Conservation (phyloP, 2,329 filamentous ascomycete species). For the Pseudogymnoascus sp. region DNA sequence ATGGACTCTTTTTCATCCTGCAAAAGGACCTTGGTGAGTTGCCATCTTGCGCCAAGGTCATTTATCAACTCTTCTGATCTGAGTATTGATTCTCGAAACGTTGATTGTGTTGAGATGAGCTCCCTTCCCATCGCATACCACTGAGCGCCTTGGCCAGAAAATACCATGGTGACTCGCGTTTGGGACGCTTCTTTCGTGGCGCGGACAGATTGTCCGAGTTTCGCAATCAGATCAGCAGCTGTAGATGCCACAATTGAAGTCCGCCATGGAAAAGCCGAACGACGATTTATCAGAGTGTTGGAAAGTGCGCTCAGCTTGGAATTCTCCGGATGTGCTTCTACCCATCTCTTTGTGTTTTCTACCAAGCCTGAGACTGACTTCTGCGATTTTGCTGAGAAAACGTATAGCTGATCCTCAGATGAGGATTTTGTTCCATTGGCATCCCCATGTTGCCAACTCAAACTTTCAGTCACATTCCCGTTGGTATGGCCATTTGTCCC, state of each 20-base stretch:
- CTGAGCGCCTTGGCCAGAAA: conserved; percentile 22
- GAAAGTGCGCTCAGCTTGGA: conserved; percentile 5
- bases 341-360: conserved; percentile 11
- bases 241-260: conserved; percentile 13
- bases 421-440: background rate
- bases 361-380: conserved; percentile 9
- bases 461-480: background rate
- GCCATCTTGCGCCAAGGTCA: conserved; percentile 14
- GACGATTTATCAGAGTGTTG: conserved; percentile 10
- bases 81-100: conserved; percentile 3
- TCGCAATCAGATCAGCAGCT: conserved; percentile 18
- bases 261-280: conserved; percentile 11
- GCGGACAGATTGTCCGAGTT: conserved; percentile 13
- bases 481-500: background rate
- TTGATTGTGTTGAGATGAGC: conserved; percentile 14
- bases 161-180: conserved; percentile 10
- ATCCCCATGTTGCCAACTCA: background rate
- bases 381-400: conserved; percentile 6
- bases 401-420: background rate
- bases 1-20: background rate
- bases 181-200: conserved; percentile 13
- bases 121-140: conserved; percentile 19
- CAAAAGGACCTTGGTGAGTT: conserved; percentile 9
- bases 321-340: background rate
- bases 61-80: conserved; percentile 10